phyloP scores from a whole-genome alignment of 23 red algal species.

The Gracilariopsis chorda region DNA sequence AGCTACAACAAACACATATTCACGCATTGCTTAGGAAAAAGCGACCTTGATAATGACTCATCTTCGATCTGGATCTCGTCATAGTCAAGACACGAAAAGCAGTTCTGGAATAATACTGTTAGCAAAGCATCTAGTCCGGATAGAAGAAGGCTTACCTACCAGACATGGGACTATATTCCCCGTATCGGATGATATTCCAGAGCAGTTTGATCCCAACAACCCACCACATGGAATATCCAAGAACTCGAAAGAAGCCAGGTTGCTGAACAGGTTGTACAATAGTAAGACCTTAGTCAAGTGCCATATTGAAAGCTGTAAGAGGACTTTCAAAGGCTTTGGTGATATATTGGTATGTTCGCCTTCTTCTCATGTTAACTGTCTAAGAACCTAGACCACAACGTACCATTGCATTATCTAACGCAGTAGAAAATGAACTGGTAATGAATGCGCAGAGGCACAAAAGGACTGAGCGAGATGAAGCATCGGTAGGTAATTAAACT shows the following conservation, averaged over 20 bases:
- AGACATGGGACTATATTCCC: background rate
- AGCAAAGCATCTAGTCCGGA: background rate
- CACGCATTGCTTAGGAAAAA: no score
- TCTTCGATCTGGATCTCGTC: background rate
- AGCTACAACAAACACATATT: no score
- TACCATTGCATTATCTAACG: no score
- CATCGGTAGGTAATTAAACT: background rate
- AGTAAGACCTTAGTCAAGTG: background rate
- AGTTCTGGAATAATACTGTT: background rate
- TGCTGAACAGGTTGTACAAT: background rate
- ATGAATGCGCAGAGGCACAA: background rate
- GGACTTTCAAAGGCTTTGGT: background rate
- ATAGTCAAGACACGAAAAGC: background rate
- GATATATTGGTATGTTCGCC: background rate
- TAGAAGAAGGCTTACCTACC: background rate
- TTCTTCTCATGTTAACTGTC: no score
- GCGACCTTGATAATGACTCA: no score
- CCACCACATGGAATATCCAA: background rate
- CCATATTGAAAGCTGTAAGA: conserved; percentile 16
- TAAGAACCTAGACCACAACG: no score
- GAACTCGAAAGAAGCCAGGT: background rate
- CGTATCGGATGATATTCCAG: conserved; percentile 1
- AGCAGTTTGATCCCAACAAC: background rate
- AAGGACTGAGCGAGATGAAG: background rate
- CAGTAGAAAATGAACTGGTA: no score